phyloP scores from a whole-genome alignment of 2,329 filamentous ascomycete species.

The Pochonia chlamydosporia region DNA sequence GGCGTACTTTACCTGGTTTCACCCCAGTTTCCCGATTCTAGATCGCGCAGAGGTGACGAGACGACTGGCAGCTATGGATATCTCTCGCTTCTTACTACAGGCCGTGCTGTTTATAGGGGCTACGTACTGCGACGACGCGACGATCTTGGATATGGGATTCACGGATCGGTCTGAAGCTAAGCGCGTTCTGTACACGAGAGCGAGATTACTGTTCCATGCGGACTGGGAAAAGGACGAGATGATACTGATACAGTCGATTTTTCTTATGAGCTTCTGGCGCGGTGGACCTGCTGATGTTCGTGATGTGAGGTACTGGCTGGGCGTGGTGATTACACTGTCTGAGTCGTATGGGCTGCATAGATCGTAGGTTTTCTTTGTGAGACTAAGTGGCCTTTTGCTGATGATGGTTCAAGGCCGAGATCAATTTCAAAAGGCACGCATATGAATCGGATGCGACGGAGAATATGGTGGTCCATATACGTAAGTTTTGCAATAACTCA shows the following conservation, averaged over 20 bases:
- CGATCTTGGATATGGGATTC: conserved; percentile 39
- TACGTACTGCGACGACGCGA: conserved; percentile 43
- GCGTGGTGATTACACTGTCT: conserved; percentile 43
- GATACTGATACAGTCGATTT: conserved; percentile 43
- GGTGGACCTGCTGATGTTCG: conserved; percentile 41
- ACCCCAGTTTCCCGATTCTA: conserved; percentile 49
- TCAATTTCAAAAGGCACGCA: conserved; percentile 21
- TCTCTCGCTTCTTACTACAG: conserved; percentile 45
- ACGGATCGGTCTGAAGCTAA: conserved; percentile 43
- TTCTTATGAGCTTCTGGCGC: conserved; percentile 51
- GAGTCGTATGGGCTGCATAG: conserved; percentile 43
- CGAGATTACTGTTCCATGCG: conserved; percentile 46
- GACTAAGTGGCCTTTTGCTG: not conserved
- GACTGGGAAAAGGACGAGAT: conserved; percentile 47
- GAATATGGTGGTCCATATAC: conserved; percentile 51
- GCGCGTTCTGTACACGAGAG: conserved; percentile 41
- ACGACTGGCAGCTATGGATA: conserved; percentile 30
- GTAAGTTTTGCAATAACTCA: conserved; percentile 22
- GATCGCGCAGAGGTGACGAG: conserved; percentile 38
- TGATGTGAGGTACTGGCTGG: conserved; percentile 44
- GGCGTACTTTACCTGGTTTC: conserved; percentile 52
- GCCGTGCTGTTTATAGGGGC: conserved; percentile 49
- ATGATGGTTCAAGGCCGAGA: conserved; percentile 15
- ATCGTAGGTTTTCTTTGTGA: conserved; percentile 17
- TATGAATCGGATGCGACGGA: conserved; percentile 30